Evolutionary conservation across 768 basidiomycete genomes (phyloP).

Genomic region (Russula abietina): DNA sequence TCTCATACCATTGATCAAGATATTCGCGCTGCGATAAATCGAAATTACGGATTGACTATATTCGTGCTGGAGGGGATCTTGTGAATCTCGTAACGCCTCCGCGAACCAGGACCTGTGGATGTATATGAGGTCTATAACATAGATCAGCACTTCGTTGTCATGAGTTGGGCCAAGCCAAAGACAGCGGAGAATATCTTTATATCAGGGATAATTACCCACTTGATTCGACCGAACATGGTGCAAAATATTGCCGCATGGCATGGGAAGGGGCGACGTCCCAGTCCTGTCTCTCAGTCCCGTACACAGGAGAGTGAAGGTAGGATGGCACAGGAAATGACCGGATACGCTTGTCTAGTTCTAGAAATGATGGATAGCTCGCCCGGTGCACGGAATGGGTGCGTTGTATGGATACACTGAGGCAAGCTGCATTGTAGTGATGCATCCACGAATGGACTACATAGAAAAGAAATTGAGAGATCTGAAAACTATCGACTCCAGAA

Average conservation of each 20-base stretch:
- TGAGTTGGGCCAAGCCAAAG: neutral
- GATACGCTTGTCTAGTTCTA: slow-evolving; percentile 47
- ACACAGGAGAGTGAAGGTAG: slow-evolving; percentile 39
- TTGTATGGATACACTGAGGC: slow-evolving; percentile 40
- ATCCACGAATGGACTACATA: slow-evolving; percentile 36
- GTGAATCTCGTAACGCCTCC: slow-evolving; percentile 39
- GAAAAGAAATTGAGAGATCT: neutral
- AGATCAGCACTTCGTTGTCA: neutral
- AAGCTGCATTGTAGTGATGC: slow-evolving; percentile 40
- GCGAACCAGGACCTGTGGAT: slow-evolving; percentile 45
- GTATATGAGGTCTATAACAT: slow-evolving; percentile 26
- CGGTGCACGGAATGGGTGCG: slow-evolving; percentile 38
- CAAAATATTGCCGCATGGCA: slow-evolving; percentile 45
- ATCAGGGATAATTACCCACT: slow-evolving; percentile 35
- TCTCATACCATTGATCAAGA: slow-evolving; percentile 38
- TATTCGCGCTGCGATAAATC: slow-evolving; percentile 40
- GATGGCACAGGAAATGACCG: slow-evolving; percentile 45
- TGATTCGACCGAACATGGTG: slow-evolving; percentile 38
- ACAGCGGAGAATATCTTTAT: neutral
- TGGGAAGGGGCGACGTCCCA: slow-evolving; percentile 38
- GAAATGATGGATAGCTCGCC: slow-evolving; percentile 40
- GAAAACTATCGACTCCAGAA: neutral
- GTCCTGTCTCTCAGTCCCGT: slow-evolving; percentile 29
- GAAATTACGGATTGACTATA: slow-evolving; percentile 44
- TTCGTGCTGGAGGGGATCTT: slow-evolving; percentile 40